Base-by-base conservation (phyloP, 2,329 filamentous ascomycete species). In the Trichoderma atroviride region DNA sequence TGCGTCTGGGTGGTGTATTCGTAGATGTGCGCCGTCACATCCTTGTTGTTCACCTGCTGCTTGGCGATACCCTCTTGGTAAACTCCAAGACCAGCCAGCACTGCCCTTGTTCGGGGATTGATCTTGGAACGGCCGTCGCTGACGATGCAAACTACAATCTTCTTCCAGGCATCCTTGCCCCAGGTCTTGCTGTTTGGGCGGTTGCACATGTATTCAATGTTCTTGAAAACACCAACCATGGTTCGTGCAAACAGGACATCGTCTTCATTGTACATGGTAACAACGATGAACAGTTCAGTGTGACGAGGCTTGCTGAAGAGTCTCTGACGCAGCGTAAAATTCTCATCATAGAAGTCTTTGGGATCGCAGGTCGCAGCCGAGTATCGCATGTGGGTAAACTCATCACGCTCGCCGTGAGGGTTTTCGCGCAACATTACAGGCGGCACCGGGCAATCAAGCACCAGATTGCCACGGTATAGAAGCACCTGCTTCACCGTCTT, bases 401-500 rank as follows among this genome's bases (percentile, higher is more conserved):
- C 96, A 77, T 97, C 94, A 79, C 95, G 92, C 81, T 97, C 93
- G 56, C 92, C 93, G 79, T 97, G 94, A 55, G 92, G 92, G 29
- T 97, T 88, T 78, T 97, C 93, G 76, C 91, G 94, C 56, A 99
- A 83, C 55, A 99, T 84, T 75, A 91, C 89, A 0, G 96, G 95
- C 0, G 96, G 95, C 69, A 99, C 93, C 0, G 96, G 96, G 78
- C 96, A 99, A 80, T 99, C 96, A 4, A 99, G 89, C 47, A 99
- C 94, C 75, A 99, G 87, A 81, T 99, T 99, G 72, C 96, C 96
- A 74, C 96, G 91, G 85, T 97, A 99, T 65, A 99, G 82, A 75
- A 96, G 90, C n/a, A 99, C 95, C 83, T 97, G 93, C 82, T 98
- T 99, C 60, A 99, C 95, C 0, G 96, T 99, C 85, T 98, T 99